Base-by-base conservation (phyloP, 2,329 filamentous ascomycete species). In the Trichoderma arundinaceum region DNA sequence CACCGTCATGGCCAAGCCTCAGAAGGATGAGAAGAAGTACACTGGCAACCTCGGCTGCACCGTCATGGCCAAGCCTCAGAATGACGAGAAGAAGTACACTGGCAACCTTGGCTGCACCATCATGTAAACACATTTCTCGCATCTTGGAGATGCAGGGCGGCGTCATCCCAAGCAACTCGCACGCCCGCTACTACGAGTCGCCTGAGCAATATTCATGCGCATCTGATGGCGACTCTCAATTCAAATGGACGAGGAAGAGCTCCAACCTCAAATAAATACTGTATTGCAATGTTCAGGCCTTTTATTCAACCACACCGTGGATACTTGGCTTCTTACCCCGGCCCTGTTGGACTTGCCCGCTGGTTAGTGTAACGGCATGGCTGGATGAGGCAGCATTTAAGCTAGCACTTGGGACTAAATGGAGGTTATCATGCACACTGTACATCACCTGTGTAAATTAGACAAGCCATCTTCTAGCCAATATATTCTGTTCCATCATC, bases 61-160 rank as follows among this genome's bases (percentile, higher is more conserved):
- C 33, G 43, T 59, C 44, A 59, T 59, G 56, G 43, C 56, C 32
- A 59, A 59, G 44, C 56, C 56, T 7, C 7, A 38, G 13, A 19
- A n/a, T 39, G 22, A 22, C 17, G 48, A 33, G 8, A 51, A 57
- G 13, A 49, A 49, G 41, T 19, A 44, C 15, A 33, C 17, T n/a
- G 28, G 32, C 12, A 12, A 39, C 57, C 57, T 59, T 12, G 56
- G 56, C 44, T 61, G 58, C 58, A 52, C 35, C 22, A 63, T 78
- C 71, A 77, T 78, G 77, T 78, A 77, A 75, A 71, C 49, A 49
- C n/a, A n/a, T n/a, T n/a, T n/a, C n/a, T n/a, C n/a, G n/a, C n/a
- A n/a, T n/a, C n/a, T n/a, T n/a, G n/a, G n/a, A n/a, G n/a, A n/a
- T n/a, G n/a, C n/a, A n/a, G n/a, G n/a, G n/a, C n/a, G n/a, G n/a